phyloP scores from a whole-genome alignment of 2,329 filamentous ascomycete species.

The Aspergillus piperis region DNA sequence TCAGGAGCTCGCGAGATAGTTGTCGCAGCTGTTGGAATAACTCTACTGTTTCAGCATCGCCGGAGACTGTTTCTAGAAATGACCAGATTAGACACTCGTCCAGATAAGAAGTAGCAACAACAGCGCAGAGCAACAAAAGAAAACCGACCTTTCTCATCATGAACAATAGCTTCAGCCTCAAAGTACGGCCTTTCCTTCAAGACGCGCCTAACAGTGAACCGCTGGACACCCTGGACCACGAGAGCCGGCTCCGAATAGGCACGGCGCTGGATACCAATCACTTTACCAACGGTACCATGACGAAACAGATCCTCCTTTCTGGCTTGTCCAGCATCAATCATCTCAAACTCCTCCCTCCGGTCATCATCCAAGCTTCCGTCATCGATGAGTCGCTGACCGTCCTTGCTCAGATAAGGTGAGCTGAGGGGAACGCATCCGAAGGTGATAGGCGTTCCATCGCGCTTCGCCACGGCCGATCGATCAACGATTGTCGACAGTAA shows the following conservation, averaged over 20 bases:
- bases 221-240: conserved; percentile 79
- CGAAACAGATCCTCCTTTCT: conserved; percentile 74
- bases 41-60: conserved; percentile 66
- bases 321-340: conserved; percentile 60
- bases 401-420: conserved; percentile 70
- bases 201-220: conserved; percentile 74
- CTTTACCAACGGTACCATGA: conserved; percentile 79
- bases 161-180: conserved; percentile 73
- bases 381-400: conserved; percentile 75
- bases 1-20: conserved; percentile 81
- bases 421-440: conserved; percentile 86
- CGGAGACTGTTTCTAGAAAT: conserved; percentile 40
- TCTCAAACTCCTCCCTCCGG: conserved; percentile 47
- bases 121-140: no score
- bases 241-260: conserved; percentile 76
- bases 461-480: conserved; percentile 66
- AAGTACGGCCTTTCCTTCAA: conserved; percentile 81
- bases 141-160: conserved; percentile 66
- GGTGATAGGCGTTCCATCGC: conserved; percentile 67
- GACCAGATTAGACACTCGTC: background rate
- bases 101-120: background rate
- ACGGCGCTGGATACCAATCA: conserved; percentile 74
- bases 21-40: conserved; percentile 80
- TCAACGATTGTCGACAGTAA: conserved; percentile 84
- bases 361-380: conserved; percentile 56